phyloP scores from a whole-genome alignment of 768 basidiomycete genomes.

The Boletus edulis region DNA sequence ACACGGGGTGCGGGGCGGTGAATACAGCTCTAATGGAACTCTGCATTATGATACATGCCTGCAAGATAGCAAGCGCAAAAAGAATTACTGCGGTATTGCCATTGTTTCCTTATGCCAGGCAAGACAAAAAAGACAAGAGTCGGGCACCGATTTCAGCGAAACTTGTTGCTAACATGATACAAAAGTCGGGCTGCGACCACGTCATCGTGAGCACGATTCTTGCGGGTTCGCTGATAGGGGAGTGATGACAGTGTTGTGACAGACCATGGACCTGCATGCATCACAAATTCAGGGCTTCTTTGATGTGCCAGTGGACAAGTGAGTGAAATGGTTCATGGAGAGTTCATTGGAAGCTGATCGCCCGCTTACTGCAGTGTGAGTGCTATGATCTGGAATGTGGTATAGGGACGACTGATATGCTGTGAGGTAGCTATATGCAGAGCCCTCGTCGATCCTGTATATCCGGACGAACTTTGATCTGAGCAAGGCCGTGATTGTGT shows the following conservation, averaged over 20 bases:
- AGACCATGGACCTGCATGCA: constrained; percentile 99
- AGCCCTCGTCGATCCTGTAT: constrained; percentile 92
- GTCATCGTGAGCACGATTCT: constrained; percentile 70
- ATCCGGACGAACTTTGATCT: constrained; percentile 90
- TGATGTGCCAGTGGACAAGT: constrained; percentile 99
- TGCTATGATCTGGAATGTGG: constrained; percentile 16
- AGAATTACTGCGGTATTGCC: constrained; percentile 98
- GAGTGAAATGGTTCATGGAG: constrained; percentile 37
- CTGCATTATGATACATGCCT: constrained; percentile 98
- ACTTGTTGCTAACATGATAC: constrained; percentile 97
- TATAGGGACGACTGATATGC: constrained; percentile 20
- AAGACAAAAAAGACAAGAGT: constrained; percentile 99
- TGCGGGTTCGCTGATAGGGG: neutral
- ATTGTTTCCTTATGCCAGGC: constrained; percentile 93
- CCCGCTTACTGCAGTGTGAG: constrained; percentile 46
- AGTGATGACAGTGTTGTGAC: constrained; percentile 3
- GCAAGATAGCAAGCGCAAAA: constrained; percentile 98
- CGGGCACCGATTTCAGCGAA: constrained; percentile 97
- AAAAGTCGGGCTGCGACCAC: constrained; percentile 91
- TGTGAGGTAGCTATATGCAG: constrained; percentile 75
- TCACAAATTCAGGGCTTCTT: constrained; percentile 99
- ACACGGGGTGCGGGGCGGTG: constrained; percentile 81
- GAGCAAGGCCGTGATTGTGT: constrained; percentile 88
- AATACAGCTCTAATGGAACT: constrained; percentile 97
- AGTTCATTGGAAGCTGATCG: constrained; percentile 14